These are phyloP conservation scores for Magnusiomyces paraingens DNA, from an alignment of 1,139 yeast species.

Conservation along the genomic window DNA sequence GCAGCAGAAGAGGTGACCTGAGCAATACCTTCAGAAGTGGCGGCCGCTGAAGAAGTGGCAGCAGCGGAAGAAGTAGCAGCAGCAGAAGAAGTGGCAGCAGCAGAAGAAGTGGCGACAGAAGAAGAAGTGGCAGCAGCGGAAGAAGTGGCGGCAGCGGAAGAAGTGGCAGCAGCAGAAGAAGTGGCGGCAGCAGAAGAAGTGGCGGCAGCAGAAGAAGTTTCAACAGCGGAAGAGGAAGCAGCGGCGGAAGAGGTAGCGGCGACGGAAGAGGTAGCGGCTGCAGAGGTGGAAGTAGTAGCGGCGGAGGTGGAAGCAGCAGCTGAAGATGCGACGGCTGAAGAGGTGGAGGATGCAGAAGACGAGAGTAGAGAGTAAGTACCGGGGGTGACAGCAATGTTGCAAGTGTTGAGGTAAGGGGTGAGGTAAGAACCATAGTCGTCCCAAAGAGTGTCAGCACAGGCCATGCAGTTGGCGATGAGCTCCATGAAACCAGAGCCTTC, in stretches of 20 bases:
- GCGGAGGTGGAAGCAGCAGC: constrained; percentile 4
- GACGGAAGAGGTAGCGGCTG: background rate
- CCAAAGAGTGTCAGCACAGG: constrained; percentile 14
- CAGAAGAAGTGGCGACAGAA: background rate
- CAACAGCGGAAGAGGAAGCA: background rate
- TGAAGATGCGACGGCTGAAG: constrained; percentile 6
- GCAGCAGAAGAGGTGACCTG: too few relatives aligned
- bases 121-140: constrained; percentile 4
- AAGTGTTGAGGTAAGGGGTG: constrained; percentile 10
- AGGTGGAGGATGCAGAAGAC: background rate
- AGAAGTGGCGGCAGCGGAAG: constrained; percentile 5
- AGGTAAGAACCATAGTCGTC: constrained; percentile 12
- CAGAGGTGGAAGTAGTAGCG: constrained; percentile 3
- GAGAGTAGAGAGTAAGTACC: background rate
- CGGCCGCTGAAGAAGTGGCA: too few relatives aligned
- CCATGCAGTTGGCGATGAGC: constrained; percentile 10
- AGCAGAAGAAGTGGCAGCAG: too few relatives aligned
- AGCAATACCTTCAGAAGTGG: too few relatives aligned
- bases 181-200: constrained; percentile 2
- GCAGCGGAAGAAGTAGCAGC: too few relatives aligned
- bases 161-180: constrained; percentile 2
- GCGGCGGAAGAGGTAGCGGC: constrained; percentile 1
- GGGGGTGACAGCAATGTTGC: constrained; percentile 3
- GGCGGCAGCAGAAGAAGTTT: constrained; percentile 1
- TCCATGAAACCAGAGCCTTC: constrained; percentile 7